Evolutionary conservation across 1,139 yeast species (phyloP).

Genomic region (Nakaseomyces glabratus): DNA sequence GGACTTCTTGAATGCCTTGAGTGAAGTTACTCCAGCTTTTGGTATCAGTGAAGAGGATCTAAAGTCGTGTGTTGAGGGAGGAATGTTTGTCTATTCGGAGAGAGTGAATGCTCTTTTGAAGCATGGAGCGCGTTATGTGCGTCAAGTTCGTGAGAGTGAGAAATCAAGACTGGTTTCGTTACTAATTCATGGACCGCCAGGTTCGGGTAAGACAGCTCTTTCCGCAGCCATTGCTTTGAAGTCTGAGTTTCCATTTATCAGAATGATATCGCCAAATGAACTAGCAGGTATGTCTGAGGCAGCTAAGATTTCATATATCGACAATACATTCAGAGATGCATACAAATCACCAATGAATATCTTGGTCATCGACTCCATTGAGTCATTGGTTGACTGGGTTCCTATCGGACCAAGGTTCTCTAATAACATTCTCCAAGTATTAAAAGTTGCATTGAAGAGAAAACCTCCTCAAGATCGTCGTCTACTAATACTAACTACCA

Average conservation of each 20-base stretch:
- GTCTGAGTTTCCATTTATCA: conserved; percentile 85
- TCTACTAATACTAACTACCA: conserved; percentile 78
- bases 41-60: conserved; percentile 95
- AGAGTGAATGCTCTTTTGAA: conserved; percentile 57
- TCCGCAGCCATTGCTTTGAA: conserved; percentile 80
- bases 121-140: conserved; percentile 69
- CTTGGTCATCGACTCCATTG: conserved; percentile 83
- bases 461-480: conserved; percentile 87
- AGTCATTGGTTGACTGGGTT: conserved; percentile 89
- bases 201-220: conserved; percentile 92
- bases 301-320: conserved; percentile 76
- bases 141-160: conserved; percentile 69
- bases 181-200: conserved; percentile 87
- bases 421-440: conserved; percentile 73
- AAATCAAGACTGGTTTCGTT: conserved; percentile 74
- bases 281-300: conserved; percentile 91
- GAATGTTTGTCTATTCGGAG: conserved; percentile 70
- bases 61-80: conserved; percentile 70
- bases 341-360: conserved; percentile 89
- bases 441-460: conserved; percentile 72
- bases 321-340: conserved; percentile 83
- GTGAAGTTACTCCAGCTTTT: conserved; percentile 90
- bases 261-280: conserved; percentile 79
- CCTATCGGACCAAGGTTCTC: conserved; percentile 97
- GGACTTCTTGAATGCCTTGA: conserved; percentile 76